These are phyloP conservation scores for Calonectria crousiana DNA, from an alignment of 2,329 filamentous ascomycete genomes.

Conservation along the genomic window DNA sequence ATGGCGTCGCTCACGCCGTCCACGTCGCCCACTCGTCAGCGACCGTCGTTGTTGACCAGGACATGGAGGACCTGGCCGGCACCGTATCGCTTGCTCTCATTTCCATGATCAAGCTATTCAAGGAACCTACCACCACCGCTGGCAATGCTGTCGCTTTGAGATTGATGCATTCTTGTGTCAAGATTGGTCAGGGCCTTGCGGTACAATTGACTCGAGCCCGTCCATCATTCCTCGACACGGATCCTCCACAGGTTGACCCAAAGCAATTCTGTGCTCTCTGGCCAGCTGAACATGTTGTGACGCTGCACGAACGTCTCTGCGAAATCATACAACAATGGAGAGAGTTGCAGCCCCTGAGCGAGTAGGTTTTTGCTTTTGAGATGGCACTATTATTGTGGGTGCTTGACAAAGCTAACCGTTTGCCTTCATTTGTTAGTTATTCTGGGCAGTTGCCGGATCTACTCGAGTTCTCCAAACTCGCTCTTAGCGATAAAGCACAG, in stretches of 20 bases:
- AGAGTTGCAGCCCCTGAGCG: background rate
- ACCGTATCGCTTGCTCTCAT: conserved; percentile 17
- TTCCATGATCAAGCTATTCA: conserved; percentile 12
- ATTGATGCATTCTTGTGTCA: conserved; percentile 34
- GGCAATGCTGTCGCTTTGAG: background rate
- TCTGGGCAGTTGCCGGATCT: background rate
- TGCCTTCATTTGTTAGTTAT: background rate
- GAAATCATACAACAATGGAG: background rate
- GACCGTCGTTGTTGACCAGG: background rate
- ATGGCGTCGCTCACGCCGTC: conserved; percentile 18
- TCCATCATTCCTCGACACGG: background rate
- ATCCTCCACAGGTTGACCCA: conserved; percentile 2
- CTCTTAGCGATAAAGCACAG: background rate
- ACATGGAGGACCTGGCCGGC: conserved; percentile 22
- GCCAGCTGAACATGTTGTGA: conserved; percentile 21
- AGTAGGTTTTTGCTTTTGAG: background rate
- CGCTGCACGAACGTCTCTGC: background rate
- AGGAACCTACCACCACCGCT: background rate
- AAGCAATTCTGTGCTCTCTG: conserved; percentile 33
- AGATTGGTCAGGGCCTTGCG: conserved; percentile 41
- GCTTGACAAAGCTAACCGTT: background rate
- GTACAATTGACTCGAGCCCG: conserved; percentile 36
- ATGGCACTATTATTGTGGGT: no score
- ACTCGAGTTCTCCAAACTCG: background rate
- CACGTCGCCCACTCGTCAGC: conserved; percentile 13